Evolutionary conservation across 2,329 filamentous ascomycete genomes (phyloP).

Genomic region (Amylocarpus encephaloides): DNA sequence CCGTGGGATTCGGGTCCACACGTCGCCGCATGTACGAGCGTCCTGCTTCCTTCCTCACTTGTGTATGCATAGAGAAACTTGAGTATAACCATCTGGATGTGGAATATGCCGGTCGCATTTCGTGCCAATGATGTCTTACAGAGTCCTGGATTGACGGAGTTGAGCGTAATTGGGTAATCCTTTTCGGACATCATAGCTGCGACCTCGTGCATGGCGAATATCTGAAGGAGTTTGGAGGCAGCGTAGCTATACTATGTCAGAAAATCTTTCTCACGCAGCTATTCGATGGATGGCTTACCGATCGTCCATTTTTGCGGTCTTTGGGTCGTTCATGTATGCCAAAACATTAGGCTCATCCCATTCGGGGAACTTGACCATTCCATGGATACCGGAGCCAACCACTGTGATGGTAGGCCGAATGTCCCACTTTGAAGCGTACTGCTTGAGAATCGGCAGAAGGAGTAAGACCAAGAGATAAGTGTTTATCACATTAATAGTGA

Average conservation of each 20-base stretch:
- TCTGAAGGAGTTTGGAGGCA: slow-evolving; percentile 28
- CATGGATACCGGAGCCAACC: slow-evolving; percentile 12
- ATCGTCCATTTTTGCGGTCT: slow-evolving; percentile 14
- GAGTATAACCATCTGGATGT: too few species aligned
- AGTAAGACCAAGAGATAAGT: slow-evolving; percentile 17
- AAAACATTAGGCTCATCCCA: slow-evolving; percentile 9
- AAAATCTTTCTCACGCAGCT: neutral
- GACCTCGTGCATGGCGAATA: slow-evolving; percentile 21
- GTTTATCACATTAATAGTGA: slow-evolving; percentile 20
- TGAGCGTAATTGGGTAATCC: slow-evolving; percentile 19
- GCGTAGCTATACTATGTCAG: slow-evolving; percentile 21
- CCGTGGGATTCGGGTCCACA: too few species aligned
- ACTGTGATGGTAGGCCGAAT: slow-evolving; percentile 8
- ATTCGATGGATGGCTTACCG: slow-evolving; percentile 7
- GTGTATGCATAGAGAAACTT: too few species aligned
- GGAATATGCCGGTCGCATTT: too few species aligned
- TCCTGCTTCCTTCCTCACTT: too few species aligned
- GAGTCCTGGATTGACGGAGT: slow-evolving; percentile 26
- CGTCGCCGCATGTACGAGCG: too few species aligned
- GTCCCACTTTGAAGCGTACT: neutral
- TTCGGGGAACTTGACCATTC: slow-evolving; percentile 9
- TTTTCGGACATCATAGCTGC: slow-evolving; percentile 17
- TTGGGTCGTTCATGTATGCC: slow-evolving; percentile 20
- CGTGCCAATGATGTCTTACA: slow-evolving; percentile 6
- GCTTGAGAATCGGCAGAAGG: slow-evolving; percentile 10